Base-by-base conservation (phyloP, 2,329 filamentous ascomycete genomes). In the Alternaria rosae region DNA sequence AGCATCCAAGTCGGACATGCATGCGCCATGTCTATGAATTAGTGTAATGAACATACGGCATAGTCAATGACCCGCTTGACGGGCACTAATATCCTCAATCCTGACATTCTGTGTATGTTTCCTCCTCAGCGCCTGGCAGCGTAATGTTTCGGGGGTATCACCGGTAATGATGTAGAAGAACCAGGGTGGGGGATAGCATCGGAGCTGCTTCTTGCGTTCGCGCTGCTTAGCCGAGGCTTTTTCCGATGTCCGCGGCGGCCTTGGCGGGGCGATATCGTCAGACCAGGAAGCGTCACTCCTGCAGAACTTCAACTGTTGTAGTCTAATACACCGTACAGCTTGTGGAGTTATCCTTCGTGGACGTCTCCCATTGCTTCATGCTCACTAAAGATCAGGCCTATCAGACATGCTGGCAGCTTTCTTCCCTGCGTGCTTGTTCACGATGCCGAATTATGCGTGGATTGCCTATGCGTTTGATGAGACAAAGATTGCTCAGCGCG, bases 41-140 rank as follows among this genome's bases (percentile, higher is more conserved):
- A 25, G 5, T 11, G 21, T 30, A 58, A 35, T 20, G 25, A 47
- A 70, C 80, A 51, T 80, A 86, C 85, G 50, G 85, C 84, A 81
- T 87, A 87, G 82, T 86, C 85, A 77, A 87, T 85, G 66, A 86
- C 85, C 76, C 85, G 82, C 78, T 87, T 87, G 50, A 87, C 79
- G 68, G 85, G 85, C 35, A 87, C 85, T 66, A 87, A 78, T 71
- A 87, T 85, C 70, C 84, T 82, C 54, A 87, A 78, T 50, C 81
- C 76, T 52, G 83, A 83, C 80, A 83, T 83, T 56, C 6, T 47
- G 23, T 50, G 17, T 57, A n/a, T 45, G 9, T 54, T 21, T 17
- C 55, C 35, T 45, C 35, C 42, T 61, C n/a, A 35, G 43, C 44
- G 41, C 59, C 43, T 9, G 32, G 26, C 28, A 32, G 50, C 15